Evolutionary conservation across 2,329 filamentous ascomycete species (phyloP), one percentile per base, ranked within the genome.

Genomic region (Cladosporium halotolerans): DNA sequence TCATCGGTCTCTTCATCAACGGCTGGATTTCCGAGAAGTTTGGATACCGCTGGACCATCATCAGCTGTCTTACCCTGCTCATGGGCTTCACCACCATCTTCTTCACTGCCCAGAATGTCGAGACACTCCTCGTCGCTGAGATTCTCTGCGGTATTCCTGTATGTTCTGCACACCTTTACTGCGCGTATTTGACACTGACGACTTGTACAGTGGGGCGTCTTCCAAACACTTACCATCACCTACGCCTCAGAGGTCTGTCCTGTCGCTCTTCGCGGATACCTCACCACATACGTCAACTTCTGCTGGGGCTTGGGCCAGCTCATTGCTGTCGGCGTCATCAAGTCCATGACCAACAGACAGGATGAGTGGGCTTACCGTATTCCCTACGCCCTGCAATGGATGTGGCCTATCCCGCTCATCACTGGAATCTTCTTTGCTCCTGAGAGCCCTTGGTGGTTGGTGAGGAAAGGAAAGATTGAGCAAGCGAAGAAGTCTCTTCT

Each of bases 251-350:
- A 81, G 64, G 85, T 89, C 55, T 88, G 84, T 63, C 86, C 86
- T 4, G 79, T 88, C 4, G 81, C 84, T 45, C 77, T 89, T 49
- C 81, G 86, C 56, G 84, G 84, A 51, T 86, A 85, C 64, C 70
- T 86, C 58, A 88, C 85, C 1, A 88, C 85, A 7, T 89, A 88
- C 58, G 82, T 88, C 71, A 87, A 87, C 71, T 84, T 86, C 63
- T 88, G 85, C 76, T 89, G 85, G 84, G 85, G 83, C 32, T 72
- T 88, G 13, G 86, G 86, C 14, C 85, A 89, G 68, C 75, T 85
- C 53, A 84, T 89, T 52, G 85, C 82, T 44, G 84, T 86, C 49
- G 85, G 83, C 13, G 85, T 88, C 55, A 84, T 89, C 63, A 82
- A 82, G 65, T 75, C 79, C 57, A 85, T 88, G 76, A 71, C 86